Conservation (phyloP, 768 basidiomycete species). For the Leccinum broughii region DNA sequence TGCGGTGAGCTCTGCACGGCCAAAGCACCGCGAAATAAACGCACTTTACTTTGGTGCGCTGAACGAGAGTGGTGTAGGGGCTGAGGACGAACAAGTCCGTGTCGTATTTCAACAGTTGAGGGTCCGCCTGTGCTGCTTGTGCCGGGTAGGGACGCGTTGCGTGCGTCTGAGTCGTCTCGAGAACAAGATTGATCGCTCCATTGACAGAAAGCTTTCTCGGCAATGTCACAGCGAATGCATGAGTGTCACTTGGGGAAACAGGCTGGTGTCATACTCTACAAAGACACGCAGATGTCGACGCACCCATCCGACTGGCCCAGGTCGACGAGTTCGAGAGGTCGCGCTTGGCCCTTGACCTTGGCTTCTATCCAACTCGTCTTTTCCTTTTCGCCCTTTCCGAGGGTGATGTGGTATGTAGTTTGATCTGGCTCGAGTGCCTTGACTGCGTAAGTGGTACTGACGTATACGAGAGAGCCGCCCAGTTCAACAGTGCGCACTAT, state of each 20-base stretch:
- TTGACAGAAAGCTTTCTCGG: constrained; percentile 60
- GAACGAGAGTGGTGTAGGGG: constrained; percentile 77
- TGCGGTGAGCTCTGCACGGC: constrained; percentile 6
- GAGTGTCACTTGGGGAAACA: constrained; percentile 41
- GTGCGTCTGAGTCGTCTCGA: constrained; percentile 80
- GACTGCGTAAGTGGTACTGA: constrained; percentile 87
- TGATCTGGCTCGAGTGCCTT: constrained; percentile 65
- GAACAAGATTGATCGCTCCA: constrained; percentile 69
- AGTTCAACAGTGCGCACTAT: constrained; percentile 89
- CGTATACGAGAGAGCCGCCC: constrained; percentile 82
- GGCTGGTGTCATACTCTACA: constrained; percentile 14
- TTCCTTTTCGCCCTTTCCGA: constrained; percentile 60
- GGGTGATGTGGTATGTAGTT: constrained; percentile 65
- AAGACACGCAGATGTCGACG: constrained; percentile 28
- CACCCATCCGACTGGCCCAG: constrained; percentile 54
- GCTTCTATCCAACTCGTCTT: constrained; percentile 79
- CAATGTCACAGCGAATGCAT: constrained; percentile 62
- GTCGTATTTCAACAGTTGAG: constrained; percentile 77
- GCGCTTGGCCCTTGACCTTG: constrained; percentile 70
- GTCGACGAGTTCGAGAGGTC: constrained; percentile 51
- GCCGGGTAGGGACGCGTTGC: constrained; percentile 75
- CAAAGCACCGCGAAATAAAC: constrained; percentile 25
- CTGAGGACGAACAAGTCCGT: constrained; percentile 80
- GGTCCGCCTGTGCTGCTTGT: constrained; percentile 69
- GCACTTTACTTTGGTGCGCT: constrained; percentile 86